Conservation (phyloP, 164 flowering plant species). For the Berberis thunbergii region DNA sequence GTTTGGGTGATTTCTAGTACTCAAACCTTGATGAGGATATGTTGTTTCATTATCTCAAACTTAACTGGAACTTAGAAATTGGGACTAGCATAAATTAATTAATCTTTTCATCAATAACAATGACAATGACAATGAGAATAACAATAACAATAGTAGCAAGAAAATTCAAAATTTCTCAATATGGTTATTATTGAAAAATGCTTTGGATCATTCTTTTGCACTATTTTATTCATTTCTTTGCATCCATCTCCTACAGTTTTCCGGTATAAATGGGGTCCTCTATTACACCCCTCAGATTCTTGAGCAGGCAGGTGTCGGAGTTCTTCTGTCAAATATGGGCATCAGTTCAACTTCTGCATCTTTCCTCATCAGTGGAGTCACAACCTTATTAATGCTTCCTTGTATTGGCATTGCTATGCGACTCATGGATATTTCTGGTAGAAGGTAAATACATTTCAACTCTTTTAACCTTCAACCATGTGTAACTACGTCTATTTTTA, state of each 20-base stretch:
- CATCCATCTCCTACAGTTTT: constrained; percentile 40
- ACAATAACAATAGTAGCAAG: too few species aligned
- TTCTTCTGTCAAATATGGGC: constrained; percentile 69
- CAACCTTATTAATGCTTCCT: constrained; percentile 90
- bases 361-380: constrained; percentile 71
- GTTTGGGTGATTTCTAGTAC: too few species aligned
- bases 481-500: too few species aligned
- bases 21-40: too few species aligned
- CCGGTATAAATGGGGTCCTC: constrained; percentile 90
- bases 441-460: constrained; percentile 47
- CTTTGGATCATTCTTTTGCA: neutral
- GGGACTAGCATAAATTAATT: too few species aligned
- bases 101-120: too few species aligned
- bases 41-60: too few species aligned
- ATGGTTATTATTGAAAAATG: neutral
- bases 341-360: constrained; percentile 62
- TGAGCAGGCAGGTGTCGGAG: constrained; percentile 80
- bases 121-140: too few species aligned
- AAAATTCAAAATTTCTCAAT: too few species aligned
- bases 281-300: constrained; percentile 94
- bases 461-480: neutral
- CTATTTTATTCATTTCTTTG: constrained; percentile 1
- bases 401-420: constrained; percentile 83
- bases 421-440: constrained; percentile 84
- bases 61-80: too few species aligned